Percentiles rank a stretch among this genome's conserved stretches.
Evolutionary conservation across 2,329 filamentous ascomycete genomes (phyloP).

Genomic region (Pseudogymnoascus sp.): DNA sequence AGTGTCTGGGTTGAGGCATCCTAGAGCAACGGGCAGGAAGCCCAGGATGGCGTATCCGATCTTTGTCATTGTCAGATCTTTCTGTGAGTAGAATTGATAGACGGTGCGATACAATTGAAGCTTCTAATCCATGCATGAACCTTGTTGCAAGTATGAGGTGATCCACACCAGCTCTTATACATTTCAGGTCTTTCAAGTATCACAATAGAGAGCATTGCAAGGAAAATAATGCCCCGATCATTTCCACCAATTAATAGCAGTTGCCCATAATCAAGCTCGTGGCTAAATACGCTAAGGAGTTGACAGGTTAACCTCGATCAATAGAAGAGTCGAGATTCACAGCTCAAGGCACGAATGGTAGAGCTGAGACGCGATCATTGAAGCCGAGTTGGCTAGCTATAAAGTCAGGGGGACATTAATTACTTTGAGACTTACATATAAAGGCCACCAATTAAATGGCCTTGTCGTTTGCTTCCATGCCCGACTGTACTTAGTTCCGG

Average conservation of each 20-base stretch:
- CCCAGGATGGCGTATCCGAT: background rate
- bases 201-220: background rate
- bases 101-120: background rate
- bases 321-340: background rate
- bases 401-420: background rate
- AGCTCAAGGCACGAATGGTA: background rate
- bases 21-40: background rate
- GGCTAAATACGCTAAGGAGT: background rate
- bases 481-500: background rate
- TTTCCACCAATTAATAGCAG: background rate
- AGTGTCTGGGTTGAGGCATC: background rate
- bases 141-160: constrained; percentile 1
- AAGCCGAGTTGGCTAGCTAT: background rate
- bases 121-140: constrained; percentile 9
- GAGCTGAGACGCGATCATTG: background rate
- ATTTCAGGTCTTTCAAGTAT: background rate
- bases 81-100: background rate
- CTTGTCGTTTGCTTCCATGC: background rate
- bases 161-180: background rate
- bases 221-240: background rate
- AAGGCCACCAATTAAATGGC: background rate
- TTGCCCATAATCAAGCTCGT: background rate
- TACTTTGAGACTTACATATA: background rate
- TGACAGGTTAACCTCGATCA: background rate
- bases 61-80: background rate